Conservation (phyloP, 1,139 yeast genomes). For the Sporopachydermia cereana region DNA sequence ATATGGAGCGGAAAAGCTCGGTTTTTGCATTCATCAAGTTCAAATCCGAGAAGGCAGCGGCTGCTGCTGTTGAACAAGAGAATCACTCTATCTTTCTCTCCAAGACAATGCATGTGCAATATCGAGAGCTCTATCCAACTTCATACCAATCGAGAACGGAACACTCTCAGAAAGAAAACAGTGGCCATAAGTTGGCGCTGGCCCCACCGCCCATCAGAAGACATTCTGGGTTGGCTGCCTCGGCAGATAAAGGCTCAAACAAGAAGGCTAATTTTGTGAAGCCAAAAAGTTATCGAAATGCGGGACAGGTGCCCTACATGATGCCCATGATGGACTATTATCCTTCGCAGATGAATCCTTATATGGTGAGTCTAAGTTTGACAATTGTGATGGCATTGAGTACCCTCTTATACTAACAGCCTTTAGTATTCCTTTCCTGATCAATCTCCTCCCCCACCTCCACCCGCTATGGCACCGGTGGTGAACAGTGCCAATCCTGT, state of each 20-base stretch:
- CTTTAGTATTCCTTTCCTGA: too few relatives aligned
- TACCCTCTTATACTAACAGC: too few relatives aligned
- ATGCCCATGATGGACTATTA: conserved; percentile 1
- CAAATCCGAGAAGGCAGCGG: conserved; percentile 59
- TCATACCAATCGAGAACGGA: neutral
- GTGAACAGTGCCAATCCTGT: neutral
- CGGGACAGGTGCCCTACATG: neutral
- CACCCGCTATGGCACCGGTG: neutral
- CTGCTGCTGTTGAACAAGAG: conserved; percentile 56
- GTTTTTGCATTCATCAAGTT: conserved; percentile 67
- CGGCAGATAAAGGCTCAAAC: neutral
- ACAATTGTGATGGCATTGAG: too few relatives aligned
- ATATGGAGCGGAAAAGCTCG: conserved; percentile 19
- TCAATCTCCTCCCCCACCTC: neutral
- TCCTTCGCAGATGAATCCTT: neutral
- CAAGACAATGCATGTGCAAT: conserved; percentile 75
- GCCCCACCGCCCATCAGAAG: conserved; percentile 63
- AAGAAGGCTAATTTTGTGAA: neutral
- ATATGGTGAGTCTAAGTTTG: neutral
- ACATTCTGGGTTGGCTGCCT: neutral
- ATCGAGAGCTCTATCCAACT: conserved; percentile 44
- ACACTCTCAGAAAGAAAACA: neutral
- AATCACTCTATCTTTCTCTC: conserved; percentile 66
- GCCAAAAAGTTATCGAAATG: neutral
- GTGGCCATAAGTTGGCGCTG: conserved; percentile 28